Conservation (phyloP, 108 stramenopile species). For the Nitzschia inconspicua region DNA sequence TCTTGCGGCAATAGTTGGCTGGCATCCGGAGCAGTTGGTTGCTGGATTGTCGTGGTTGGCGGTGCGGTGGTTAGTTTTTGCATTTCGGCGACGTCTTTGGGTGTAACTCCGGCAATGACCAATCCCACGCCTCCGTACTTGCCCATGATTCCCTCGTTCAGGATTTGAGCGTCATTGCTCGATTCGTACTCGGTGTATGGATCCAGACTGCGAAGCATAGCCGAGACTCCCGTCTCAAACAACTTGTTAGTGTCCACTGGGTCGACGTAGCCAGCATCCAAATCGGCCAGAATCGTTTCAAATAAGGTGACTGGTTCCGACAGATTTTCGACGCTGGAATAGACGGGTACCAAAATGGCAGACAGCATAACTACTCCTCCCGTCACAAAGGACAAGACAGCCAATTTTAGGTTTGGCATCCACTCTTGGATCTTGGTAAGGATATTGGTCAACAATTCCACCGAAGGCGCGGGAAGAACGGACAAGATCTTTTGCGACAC, state of each 20-base stretch:
- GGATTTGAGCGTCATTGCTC: slow-evolving; percentile 62
- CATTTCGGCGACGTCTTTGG: slow-evolving; percentile 30
- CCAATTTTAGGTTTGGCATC: slow-evolving; percentile 15
- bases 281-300: slow-evolving; percentile 78
- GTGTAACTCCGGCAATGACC: slow-evolving; percentile 78
- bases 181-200: slow-evolving; percentile 96
- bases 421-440: not conserved
- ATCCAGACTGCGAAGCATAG: slow-evolving; percentile 91
- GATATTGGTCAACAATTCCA: slow-evolving; percentile 7
- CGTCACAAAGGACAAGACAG: slow-evolving; percentile 30
- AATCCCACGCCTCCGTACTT: slow-evolving; percentile 93
- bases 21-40: slow-evolving; percentile 1
- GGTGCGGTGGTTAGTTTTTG: slow-evolving; percentile 9
- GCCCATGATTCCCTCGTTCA: slow-evolving; percentile 86
- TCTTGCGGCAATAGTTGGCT: slow-evolving; percentile 40
- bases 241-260: slow-evolving; percentile 84
- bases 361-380: slow-evolving; percentile 39
- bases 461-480: slow-evolving; percentile 7
- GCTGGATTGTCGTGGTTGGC: not conserved
- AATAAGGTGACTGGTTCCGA: slow-evolving; percentile 77
- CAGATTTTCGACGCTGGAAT: slow-evolving; percentile 38
- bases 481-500: slow-evolving; percentile 5
- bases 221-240: slow-evolving; percentile 89
- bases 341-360: slow-evolving; percentile 51
- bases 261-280: slow-evolving; percentile 79